Evolutionary conservation across 305 asterid species (phyloP).

Genomic region (Stenogyne calaminthoides): DNA sequence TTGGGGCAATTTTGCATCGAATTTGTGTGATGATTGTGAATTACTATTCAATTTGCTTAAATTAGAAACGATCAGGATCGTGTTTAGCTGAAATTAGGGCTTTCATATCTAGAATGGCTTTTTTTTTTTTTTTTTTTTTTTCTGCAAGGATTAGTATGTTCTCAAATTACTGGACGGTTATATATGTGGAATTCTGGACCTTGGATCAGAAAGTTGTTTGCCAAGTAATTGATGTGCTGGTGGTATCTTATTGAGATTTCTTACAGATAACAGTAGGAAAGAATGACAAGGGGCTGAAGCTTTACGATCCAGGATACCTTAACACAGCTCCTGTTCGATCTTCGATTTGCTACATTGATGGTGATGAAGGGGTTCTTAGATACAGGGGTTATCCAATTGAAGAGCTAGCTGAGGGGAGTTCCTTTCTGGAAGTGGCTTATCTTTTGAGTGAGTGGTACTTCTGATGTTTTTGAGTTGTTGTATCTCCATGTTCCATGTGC

Average conservation of each 20-base stretch:
- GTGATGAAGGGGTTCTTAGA: constrained; percentile 97
- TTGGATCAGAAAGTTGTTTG: neutral
- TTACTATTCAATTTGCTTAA: neutral
- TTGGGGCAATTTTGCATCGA: neutral
- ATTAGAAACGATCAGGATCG: constrained; percentile 14
- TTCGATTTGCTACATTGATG: constrained; percentile 91
- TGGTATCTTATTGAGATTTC: constrained; percentile 23
- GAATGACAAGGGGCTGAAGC: constrained; percentile 95
- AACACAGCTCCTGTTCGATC: constrained; percentile 99
- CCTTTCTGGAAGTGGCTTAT: constrained; percentile 94
- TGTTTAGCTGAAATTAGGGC: constrained; percentile 1
- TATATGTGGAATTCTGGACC: neutral
- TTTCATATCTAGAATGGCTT: neutral
- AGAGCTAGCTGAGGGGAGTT: constrained; percentile 94
- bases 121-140: neutral
- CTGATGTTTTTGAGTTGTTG: constrained; percentile 40
- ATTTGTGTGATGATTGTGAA: neutral
- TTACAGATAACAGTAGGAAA: constrained; percentile 76
- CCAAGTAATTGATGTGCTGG: neutral
- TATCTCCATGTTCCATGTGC: neutral
- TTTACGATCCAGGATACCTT: constrained; percentile 98
- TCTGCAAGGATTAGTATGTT: neutral
- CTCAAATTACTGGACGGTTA: neutral
- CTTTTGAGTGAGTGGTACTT: constrained; percentile 82
- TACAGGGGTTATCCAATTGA: constrained; percentile 98